A percentile compares a stretch with the other conserved stretches of the same genome.
phyloP scores from a whole-genome alignment of 169 alveolate species.

The Babesia sp. region DNA sequence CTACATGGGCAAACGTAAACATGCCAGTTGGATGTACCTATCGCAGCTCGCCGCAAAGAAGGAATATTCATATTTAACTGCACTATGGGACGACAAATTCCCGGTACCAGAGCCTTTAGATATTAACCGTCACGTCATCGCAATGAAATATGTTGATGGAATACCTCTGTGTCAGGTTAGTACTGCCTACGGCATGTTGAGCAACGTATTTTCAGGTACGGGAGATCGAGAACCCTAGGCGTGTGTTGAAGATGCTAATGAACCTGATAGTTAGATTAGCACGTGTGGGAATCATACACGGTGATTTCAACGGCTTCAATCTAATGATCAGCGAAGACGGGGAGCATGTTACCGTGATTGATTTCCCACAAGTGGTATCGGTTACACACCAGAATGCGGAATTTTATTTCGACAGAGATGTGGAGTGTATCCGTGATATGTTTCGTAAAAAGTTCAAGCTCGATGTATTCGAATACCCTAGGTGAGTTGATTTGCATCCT shows the following conservation, averaged over 20 bases:
- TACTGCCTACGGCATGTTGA: slow-evolving; percentile 14
- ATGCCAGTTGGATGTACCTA: slow-evolving; percentile 97
- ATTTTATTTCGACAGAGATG: slow-evolving; percentile 91
- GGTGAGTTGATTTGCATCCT: slow-evolving; percentile 39
- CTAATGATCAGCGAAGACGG: slow-evolving; percentile 84
- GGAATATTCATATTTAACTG: slow-evolving; percentile 96
- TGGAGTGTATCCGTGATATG: slow-evolving; percentile 88
- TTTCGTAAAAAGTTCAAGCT: slow-evolving; percentile 89
- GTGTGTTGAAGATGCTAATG: slow-evolving; percentile 73
- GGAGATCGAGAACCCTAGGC: slow-evolving; percentile 48
- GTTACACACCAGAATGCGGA: slow-evolving; percentile 93
- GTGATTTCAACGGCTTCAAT: slow-evolving; percentile 98
- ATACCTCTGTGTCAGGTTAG: slow-evolving; percentile 89
- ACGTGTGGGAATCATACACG: slow-evolving; percentile 95
- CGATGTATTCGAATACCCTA: slow-evolving; percentile 87
- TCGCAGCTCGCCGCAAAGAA: slow-evolving; percentile 97
- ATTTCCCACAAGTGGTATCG: slow-evolving; percentile 97
- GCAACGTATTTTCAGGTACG: slow-evolving; percentile 42
- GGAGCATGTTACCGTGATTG: slow-evolving; percentile 88
- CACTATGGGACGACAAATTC: slow-evolving; percentile 91
- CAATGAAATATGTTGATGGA: slow-evolving; percentile 95
- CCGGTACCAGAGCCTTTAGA: slow-evolving; percentile 97
- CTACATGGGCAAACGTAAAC: slow-evolving; percentile 92
- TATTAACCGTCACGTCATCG: slow-evolving; percentile 96
- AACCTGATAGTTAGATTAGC: slow-evolving; percentile 87